phyloP scores from a whole-genome alignment of 139 green algal genomes.

The Chlorella sp. region DNA sequence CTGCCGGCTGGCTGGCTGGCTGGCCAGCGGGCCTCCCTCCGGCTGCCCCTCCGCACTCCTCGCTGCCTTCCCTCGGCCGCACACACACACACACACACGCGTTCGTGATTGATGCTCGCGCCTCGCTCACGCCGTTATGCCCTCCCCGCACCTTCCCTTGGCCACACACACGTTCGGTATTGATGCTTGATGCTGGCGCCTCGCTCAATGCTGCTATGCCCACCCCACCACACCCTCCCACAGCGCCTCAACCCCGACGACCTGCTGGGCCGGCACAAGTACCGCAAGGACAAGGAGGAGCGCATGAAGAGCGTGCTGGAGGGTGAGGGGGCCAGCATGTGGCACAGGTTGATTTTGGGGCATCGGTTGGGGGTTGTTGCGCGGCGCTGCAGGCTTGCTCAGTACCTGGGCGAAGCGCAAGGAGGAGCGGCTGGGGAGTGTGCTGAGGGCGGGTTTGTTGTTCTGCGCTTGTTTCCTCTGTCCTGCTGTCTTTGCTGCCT shows the following conservation, averaged over 20 bases:
- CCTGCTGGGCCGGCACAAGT: constrained; percentile 67
- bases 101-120: too few relatives aligned
- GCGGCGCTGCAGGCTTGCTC: neutral
- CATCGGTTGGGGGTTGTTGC: too few relatives aligned
- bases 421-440: too few relatives aligned
- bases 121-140: too few relatives aligned
- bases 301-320: constrained; percentile 72
- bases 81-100: too few relatives aligned
- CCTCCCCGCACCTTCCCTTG: too few relatives aligned
- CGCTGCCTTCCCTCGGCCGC: neutral
- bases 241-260: constrained; percentile 61
- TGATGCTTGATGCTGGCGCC: too few relatives aligned
- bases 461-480: neutral
- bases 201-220: too few relatives aligned
- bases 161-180: too few relatives aligned
- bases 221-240: constrained; percentile 51
- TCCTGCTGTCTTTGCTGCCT: neutral
- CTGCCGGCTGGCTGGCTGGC: too few relatives aligned
- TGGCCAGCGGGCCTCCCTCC: neutral
- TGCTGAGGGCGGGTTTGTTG: too few relatives aligned
- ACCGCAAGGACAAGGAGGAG: constrained; percentile 83
- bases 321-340: constrained; percentile 18
- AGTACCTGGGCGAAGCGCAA: neutral
- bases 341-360: neutral
- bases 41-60: too few relatives aligned